Evolutionary conservation across 768 basidiomycete genomes (phyloP).

Genomic region (Serendipita sp.): DNA sequence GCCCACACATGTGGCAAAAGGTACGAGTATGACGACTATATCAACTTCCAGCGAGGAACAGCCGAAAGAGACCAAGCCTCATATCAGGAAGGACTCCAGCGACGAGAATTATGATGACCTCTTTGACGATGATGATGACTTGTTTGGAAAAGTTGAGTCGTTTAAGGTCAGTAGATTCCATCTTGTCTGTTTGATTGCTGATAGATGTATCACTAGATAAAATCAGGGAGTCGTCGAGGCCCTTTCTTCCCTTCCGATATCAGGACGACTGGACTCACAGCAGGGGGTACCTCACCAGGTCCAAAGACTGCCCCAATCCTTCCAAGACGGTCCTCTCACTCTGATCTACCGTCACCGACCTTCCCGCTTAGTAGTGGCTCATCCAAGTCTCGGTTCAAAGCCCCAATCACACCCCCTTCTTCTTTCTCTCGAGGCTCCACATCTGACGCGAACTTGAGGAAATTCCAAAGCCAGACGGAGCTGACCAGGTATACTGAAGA

Average conservation of each 20-base stretch:
- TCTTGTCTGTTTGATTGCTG: too few species aligned
- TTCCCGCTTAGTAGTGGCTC: constrained; percentile 8
- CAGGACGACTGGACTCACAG: constrained; percentile 46
- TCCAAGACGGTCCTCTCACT: constrained; percentile 36
- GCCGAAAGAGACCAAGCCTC: constrained; percentile 17
- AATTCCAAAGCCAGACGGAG: constrained; percentile 39
- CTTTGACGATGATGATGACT: constrained; percentile 55
- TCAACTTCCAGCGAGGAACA: neutral
- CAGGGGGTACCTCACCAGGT: constrained; percentile 27
- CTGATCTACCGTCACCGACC: constrained; percentile 24
- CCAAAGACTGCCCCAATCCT: constrained; percentile 56
- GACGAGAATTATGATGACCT: constrained; percentile 83
- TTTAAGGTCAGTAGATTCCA: constrained; percentile 41
- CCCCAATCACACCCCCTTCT: neutral
- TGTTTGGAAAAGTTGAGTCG: constrained; percentile 67
- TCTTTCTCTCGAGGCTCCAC: neutral
- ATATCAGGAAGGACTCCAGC: constrained; percentile 44
- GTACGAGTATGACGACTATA: too few species aligned
- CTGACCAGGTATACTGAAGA: constrained; percentile 79
- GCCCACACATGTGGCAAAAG: neutral
- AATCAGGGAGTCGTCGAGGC: constrained; percentile 53
- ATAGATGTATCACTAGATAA: constrained; percentile 29
- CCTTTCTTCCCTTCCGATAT: constrained; percentile 85
- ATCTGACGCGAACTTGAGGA: constrained; percentile 9
- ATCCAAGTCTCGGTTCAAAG: neutral